Evolutionary conservation across 2,329 filamentous ascomycete species (phyloP), one percentile per base, ranked within the genome.

Genomic region (Ophiostoma quercus): DNA sequence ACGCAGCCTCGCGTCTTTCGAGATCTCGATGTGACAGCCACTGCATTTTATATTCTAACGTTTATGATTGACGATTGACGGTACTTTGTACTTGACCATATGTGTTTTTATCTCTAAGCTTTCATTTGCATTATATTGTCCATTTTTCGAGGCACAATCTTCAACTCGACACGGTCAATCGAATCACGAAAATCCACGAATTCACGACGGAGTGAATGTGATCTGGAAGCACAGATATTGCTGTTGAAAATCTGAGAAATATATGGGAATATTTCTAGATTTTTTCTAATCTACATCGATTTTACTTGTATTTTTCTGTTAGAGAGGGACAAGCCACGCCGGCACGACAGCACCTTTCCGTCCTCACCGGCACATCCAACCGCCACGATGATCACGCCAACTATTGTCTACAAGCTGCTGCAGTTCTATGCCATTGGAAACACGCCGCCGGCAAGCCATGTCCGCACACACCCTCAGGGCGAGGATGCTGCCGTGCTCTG

Each of bases 381-480:
- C 60, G 60, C 60, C 60, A 63, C 16, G 12, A 63, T 63, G 60
- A 63, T 63, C 60, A 63, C 60, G 6, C 60, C 60, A 7, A 63
- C 60, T 6, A 11, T 63, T 16, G 32, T 43, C n/a, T 22, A 37
- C 25, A 78, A 74, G 6, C 72, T 74, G 16, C 71, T 71, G 25
- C 80, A 77, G 51, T 76, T 83, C 29, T 84, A 84, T 68, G 82
- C 84, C 1, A 77, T 83, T n/a, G 84, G 85, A 32, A 85, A 85
- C 75, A 86, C 82, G 0, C 83, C 85, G 3, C 84, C 86, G 5
- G 77, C 81, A 8, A 83, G 79, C 73, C 76, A 88, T 9, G 82
- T 82, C 0, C 77, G 80, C 67, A 76, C 79, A 43, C 73, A 87
- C 1, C 83, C 85, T 0, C 82, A 82, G 11, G 84, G 83, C 3